These are phyloP conservation scores for Mycena amicta DNA, from an alignment of 768 basidiomycete genomes.

Conservation along the genomic window DNA sequence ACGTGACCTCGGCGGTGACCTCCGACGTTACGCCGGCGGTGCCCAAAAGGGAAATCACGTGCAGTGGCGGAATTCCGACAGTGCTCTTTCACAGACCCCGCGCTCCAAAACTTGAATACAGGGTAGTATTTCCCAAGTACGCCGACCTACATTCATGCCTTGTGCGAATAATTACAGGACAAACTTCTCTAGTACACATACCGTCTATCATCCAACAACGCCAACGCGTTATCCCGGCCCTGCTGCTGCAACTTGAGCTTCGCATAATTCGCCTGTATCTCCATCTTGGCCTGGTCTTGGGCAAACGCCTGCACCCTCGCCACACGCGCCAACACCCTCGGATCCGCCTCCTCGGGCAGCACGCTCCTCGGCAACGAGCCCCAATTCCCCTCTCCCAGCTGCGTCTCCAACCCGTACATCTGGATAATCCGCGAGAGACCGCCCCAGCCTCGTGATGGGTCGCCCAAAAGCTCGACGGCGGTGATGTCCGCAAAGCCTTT, in stretches of 20 bases:
- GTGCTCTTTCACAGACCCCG: no score
- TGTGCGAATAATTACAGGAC: no score
- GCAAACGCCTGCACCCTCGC: conserved; percentile 1
- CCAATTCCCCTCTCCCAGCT: neutral
- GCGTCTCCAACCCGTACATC: neutral
- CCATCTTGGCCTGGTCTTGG: neutral
- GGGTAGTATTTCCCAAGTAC: no score
- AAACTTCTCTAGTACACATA: conserved; percentile 1
- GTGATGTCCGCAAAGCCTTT: conserved; percentile 19
- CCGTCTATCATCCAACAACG: conserved; percentile 9
- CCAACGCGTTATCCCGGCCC: conserved; percentile 14
- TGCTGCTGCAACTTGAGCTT: conserved; percentile 1
- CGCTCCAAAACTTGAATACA: no score
- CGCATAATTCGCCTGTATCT: neutral
- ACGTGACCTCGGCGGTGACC: no score
- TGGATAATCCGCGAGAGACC: conserved; percentile 5
- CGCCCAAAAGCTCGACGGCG: conserved; percentile 12
- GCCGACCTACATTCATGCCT: no score
- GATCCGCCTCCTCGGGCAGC: conserved; percentile 14
- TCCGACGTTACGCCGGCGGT: no score
- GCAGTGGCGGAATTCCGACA: no score
- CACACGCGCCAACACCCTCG: conserved; percentile 8
- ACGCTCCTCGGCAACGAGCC: conserved; percentile 5
- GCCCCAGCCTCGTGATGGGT: conserved; percentile 16
- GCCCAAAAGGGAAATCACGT: no score